phyloP scores from a whole-genome alignment of 345 rosid species.

The Cardamine resedifolia region DNA sequence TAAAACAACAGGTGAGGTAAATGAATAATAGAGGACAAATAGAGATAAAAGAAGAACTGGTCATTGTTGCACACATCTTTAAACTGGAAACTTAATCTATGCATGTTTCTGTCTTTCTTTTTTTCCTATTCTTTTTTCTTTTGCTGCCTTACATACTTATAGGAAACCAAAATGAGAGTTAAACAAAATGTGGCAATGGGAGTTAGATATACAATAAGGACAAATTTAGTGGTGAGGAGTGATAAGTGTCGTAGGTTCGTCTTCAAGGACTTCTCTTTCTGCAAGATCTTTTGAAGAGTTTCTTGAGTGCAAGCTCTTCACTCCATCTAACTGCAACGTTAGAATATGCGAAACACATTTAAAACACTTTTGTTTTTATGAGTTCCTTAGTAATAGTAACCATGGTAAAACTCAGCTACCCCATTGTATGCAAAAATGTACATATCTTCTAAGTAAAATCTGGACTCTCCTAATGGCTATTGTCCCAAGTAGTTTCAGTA shows the following conservation, averaged over 20 bases:
- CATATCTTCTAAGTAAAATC: no score
- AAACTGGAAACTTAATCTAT: neutral
- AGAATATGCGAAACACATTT: neutral
- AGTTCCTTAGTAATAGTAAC: neutral
- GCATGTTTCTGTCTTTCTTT: neutral
- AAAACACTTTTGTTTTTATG: neutral
- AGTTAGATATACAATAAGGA: slow-evolving; percentile 5
- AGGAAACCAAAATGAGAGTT: no score
- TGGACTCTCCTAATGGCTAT: no score
- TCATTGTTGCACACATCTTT: neutral
- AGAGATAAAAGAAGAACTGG: neutral
- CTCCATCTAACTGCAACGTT: slow-evolving; percentile 28
- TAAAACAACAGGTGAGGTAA: neutral
- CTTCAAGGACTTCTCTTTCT: slow-evolving; percentile 7
- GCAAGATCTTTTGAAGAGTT: slow-evolving; percentile 30
- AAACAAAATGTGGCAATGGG: no score
- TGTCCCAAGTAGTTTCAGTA: neutral
- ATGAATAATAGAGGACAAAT: neutral
- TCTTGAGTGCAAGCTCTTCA: slow-evolving; percentile 34
- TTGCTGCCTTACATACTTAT: neutral
- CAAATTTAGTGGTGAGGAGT: slow-evolving; percentile 11
- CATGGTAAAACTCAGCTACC: neutral
- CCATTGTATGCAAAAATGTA: no score
- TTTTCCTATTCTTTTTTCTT: neutral
- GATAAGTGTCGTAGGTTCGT: neutral